Evolutionary conservation across 225 moss, liverwort and hornwort species (phyloP).

Genomic region (Lunularia cruciata): DNA sequence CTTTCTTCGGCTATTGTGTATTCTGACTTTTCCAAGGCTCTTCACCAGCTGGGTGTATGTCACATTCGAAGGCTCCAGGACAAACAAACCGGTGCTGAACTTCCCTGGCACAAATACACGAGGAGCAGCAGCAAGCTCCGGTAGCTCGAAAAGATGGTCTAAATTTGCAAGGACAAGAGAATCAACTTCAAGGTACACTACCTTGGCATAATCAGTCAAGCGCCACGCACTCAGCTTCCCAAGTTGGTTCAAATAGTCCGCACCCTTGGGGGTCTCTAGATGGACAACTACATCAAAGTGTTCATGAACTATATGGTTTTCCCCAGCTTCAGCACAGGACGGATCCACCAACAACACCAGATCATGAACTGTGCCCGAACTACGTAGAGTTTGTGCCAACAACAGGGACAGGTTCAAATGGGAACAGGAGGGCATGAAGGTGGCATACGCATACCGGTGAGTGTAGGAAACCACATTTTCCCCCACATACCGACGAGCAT

Average conservation of each 20-base stretch:
- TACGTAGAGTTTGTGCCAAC: conserved; percentile 83
- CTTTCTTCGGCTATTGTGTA: conserved; percentile 14
- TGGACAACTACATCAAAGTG: conserved; percentile 70
- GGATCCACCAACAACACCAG: conserved; percentile 68
- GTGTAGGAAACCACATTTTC: conserved; percentile 47
- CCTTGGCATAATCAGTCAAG: conserved; percentile 59
- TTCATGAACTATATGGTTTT: conserved; percentile 47
- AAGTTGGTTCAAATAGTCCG: conserved; percentile 14
- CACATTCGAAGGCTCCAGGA: conserved; percentile 60
- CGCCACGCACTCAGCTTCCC: conserved; percentile 66
- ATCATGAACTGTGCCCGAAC: conserved; percentile 73
- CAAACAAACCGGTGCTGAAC: conserved; percentile 75
- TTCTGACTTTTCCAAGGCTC: conserved; percentile 28
- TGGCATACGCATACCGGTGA: conserved; percentile 68
- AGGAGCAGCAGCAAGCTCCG: conserved; percentile 85
- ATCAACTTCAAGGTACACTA: conserved; percentile 66
- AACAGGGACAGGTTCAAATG: conserved; percentile 59
- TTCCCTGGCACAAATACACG: conserved; percentile 48
- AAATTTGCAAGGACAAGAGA: conserved; percentile 65
- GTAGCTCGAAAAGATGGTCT: conserved; percentile 68
- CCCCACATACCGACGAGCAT: conserved; percentile 54
- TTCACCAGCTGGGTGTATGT: conserved; percentile 54
- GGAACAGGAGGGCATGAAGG: conserved; percentile 55
- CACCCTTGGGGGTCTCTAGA: conserved; percentile 25
- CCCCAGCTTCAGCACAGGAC: conserved; percentile 27